Percentiles rank a stretch among this genome's conserved stretches.
phyloP scores from a whole-genome alignment of 2,329 filamentous ascomycete species.

The Biscogniauxia mediterranea region DNA sequence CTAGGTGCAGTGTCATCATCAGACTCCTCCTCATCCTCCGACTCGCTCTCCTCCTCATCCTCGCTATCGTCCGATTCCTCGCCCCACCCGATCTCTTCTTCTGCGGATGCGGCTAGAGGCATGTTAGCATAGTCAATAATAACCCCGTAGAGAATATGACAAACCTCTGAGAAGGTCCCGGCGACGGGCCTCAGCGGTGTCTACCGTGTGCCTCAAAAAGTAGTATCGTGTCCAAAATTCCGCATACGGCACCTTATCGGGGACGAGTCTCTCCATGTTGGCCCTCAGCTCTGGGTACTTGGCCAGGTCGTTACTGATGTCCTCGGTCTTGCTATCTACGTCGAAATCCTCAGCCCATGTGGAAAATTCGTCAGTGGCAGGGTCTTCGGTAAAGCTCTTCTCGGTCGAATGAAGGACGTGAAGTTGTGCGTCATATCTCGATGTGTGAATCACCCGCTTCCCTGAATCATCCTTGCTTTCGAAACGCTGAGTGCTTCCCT shows the following conservation, averaged over 20 bases:
- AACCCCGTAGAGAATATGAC: constrained; percentile 26
- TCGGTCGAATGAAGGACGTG: constrained; percentile 88
- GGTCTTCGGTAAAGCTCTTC: constrained; percentile 81
- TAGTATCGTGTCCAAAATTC: constrained; percentile 96
- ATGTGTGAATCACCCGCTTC: constrained; percentile 92
- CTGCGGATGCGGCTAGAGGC: constrained; percentile 59
- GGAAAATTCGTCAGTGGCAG: constrained; percentile 70
- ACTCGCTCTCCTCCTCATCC: constrained; percentile 69
- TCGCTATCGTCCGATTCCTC: constrained; percentile 22
- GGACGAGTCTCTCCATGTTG: constrained; percentile 96
- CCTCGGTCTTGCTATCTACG: constrained; percentile 78
- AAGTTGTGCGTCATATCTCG: constrained; percentile 89
- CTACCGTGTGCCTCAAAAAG: constrained; percentile 87
- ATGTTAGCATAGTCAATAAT: constrained; percentile 32
- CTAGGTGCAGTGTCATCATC: constrained; percentile 36
- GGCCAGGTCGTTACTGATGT: constrained; percentile 77
- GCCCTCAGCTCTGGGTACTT: constrained; percentile 80
- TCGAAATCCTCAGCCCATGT: constrained; percentile 74
- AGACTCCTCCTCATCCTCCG: constrained; percentile 54
- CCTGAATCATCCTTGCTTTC: constrained; percentile 89
- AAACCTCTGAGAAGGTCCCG: constrained; percentile 88
- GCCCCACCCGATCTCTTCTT: constrained; percentile 70
- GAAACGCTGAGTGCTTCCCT: constrained; percentile 71
- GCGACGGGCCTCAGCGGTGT: constrained; percentile 85
- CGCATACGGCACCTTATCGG: constrained; percentile 82